Evolutionary conservation across 352 stramenopile species (phyloP).

Genomic region (Globisporangium okanoganense): DNA sequence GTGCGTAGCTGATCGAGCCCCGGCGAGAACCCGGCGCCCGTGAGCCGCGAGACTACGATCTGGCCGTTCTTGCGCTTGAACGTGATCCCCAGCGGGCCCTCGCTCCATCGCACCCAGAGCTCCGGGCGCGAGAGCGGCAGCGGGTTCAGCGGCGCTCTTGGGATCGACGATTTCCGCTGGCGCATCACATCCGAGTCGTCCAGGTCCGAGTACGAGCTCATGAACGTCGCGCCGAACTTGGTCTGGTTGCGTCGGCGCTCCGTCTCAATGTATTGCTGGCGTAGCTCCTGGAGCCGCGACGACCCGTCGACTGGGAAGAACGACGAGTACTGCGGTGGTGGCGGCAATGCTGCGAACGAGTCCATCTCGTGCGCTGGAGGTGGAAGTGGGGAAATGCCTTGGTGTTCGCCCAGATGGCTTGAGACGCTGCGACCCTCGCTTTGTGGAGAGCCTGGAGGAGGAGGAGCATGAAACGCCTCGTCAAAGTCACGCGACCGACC

Average conservation of each 20-base stretch:
- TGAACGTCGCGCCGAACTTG: constrained; percentile 25
- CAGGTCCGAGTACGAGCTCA: constrained; percentile 65
- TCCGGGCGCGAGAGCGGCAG: constrained; percentile 38
- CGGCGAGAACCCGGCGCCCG: constrained; percentile 56
- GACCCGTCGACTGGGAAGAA: constrained; percentile 8
- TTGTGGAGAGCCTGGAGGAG: constrained; percentile 13
- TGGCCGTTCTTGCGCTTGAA: constrained; percentile 77
- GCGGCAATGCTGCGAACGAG: constrained; percentile 11
- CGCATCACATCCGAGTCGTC: constrained; percentile 62
- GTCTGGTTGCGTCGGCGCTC: constrained; percentile 54
- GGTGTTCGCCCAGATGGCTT: neutral
- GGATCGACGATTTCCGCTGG: constrained; percentile 9
- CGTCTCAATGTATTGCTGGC: constrained; percentile 65
- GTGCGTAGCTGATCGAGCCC: constrained; percentile 62
- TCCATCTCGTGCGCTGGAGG: constrained; percentile 7
- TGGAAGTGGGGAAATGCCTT: constrained; percentile 1
- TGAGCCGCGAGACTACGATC: constrained; percentile 76
- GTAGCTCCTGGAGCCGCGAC: constrained; percentile 47
- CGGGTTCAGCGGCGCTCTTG: neutral
- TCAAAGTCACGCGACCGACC: constrained; percentile 17
- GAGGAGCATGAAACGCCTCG: neutral
- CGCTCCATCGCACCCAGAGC: constrained; percentile 67
- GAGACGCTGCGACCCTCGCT: constrained; percentile 19
- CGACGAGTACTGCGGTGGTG: constrained; percentile 22
- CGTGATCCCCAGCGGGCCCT: constrained; percentile 72